Percentiles rank a stretch among this genome's conserved stretches.
These are phyloP conservation scores for Plasmodium cynomolgi DNA, from an alignment of 169 alveolate genomes.

Conservation along the genomic window DNA sequence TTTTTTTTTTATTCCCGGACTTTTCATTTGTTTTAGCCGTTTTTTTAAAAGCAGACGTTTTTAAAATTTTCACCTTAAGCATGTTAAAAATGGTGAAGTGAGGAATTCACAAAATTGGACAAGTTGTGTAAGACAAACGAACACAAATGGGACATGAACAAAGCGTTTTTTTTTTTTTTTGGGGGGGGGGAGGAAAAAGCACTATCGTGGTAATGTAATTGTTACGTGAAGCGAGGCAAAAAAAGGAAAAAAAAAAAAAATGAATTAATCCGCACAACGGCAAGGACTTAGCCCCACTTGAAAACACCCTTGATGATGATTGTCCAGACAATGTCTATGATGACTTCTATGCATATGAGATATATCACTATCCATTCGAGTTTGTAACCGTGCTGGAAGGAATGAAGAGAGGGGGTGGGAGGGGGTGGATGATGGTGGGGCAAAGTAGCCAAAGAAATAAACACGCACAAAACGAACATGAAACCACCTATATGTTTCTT, in stretches of 20 bases:
- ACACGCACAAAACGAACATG: neutral
- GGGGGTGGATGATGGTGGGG: neutral
- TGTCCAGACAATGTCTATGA: conserved; percentile 89
- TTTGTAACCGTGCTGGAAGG: conserved; percentile 87
- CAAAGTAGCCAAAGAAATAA: neutral
- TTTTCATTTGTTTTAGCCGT: conserved; percentile 1
- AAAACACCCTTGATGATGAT: conserved; percentile 86
- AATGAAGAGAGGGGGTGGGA: neutral
- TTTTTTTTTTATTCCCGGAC: neutral
- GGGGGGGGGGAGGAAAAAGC: neutral
- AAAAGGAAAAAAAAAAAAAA: conserved; percentile 7
- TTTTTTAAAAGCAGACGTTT: neutral
- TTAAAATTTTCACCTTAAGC: neutral
- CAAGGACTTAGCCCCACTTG: conserved; percentile 78
- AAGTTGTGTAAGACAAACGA: neutral
- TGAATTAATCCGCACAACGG: neutral
- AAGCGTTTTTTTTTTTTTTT: neutral
- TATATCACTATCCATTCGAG: conserved; percentile 89
- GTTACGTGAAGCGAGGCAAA: neutral
- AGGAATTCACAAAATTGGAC: neutral
- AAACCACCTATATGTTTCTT: neutral
- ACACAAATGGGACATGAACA: neutral
- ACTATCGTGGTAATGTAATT: neutral
- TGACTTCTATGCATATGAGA: conserved; percentile 85
- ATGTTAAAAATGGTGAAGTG: neutral